Percentiles rank a stretch among this genome's conserved stretches.
phyloP scores from a whole-genome alignment of 768 basidiomycete species.

The Leucogyrophana mollusca region DNA sequence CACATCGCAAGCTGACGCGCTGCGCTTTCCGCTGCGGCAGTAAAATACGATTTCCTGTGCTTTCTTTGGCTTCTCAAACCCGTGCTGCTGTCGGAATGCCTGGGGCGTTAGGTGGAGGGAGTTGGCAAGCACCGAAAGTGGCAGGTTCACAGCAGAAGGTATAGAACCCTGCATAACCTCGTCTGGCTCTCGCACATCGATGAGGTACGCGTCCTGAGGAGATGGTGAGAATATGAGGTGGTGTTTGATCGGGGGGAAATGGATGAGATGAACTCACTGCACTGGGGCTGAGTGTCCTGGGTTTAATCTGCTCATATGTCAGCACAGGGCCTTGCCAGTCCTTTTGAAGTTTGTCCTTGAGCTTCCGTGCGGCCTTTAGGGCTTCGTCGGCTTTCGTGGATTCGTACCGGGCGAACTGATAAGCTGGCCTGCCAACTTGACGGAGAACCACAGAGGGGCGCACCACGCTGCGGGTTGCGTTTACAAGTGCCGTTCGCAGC shows the following conservation, averaged over 20 bases:
- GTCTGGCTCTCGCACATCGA: constrained; percentile 92
- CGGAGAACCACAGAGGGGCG: constrained; percentile 9
- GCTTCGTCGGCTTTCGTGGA: constrained; percentile 30
- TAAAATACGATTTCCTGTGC: constrained; percentile 84
- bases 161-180: constrained; percentile 92
- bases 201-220: constrained; percentile 63
- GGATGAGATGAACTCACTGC: constrained; percentile 36
- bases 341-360: constrained; percentile 42
- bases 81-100: constrained; percentile 60
- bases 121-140: constrained; percentile 72
- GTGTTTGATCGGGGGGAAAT: constrained; percentile 14
- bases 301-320: constrained; percentile 80
- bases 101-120: constrained; percentile 58
- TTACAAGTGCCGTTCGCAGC: constrained; percentile 21
- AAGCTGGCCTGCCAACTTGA: constrained; percentile 8
- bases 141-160: constrained; percentile 88
- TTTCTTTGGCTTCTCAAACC: constrained; percentile 71
- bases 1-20: constrained; percentile 77
- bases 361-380: constrained; percentile 28
- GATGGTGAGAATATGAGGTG: constrained; percentile 2
- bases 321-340: constrained; percentile 80
- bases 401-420: constrained; percentile 29
- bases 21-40: constrained; percentile 86
- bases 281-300: constrained; percentile 73
- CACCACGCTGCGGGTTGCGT: constrained; percentile 9